A percentile compares a stretch with the other conserved stretches of the same genome.
Evolutionary conservation across 202 grass and related monocot genomes (phyloP).

Genomic region (Schoenoplectus tabernaemontani): DNA sequence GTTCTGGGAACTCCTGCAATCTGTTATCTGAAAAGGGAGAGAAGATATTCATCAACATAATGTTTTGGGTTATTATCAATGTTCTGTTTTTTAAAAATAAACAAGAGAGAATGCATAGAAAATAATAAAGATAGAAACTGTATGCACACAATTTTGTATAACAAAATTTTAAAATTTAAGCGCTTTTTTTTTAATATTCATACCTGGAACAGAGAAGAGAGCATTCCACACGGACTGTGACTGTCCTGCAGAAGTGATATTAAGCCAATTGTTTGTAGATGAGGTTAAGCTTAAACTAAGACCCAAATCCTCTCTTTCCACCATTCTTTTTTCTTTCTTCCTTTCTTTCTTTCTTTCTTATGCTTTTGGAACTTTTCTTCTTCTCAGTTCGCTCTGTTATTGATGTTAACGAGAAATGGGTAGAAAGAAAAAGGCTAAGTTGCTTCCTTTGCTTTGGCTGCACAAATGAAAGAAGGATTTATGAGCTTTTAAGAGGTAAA

Average conservation of each 20-base stretch:
- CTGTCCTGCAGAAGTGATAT: constrained; percentile 16
- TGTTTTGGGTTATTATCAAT: no score
- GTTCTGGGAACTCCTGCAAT: constrained; percentile 38
- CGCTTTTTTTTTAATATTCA: neutral
- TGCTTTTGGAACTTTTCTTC: constrained; percentile 28
- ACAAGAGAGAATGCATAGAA: no score
- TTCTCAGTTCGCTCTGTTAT: neutral
- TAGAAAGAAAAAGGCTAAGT: neutral
- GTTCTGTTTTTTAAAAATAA: no score
- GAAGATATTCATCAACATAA: neutral
- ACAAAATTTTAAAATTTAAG: neutral
- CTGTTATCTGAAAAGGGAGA: constrained; percentile 37
- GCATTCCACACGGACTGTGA: constrained; percentile 2
- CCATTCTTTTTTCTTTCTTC: constrained; percentile 20
- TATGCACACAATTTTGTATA: neutral
- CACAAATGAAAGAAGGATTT: neutral
- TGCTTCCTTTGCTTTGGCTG: constrained; percentile 27
- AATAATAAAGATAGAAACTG: neutral
- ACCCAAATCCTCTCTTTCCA: constrained; percentile 39
- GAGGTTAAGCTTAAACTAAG: constrained; percentile 58
- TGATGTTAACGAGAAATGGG: neutral
- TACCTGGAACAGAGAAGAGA: constrained; percentile 13
- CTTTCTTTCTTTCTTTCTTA: constrained; percentile 8
- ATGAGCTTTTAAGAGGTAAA: constrained; percentile 14
- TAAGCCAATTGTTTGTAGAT: neutral